These are phyloP conservation scores for Phyllachora maydis DNA, from an alignment of 2,329 filamentous ascomycete genomes.

Conservation along the genomic window DNA sequence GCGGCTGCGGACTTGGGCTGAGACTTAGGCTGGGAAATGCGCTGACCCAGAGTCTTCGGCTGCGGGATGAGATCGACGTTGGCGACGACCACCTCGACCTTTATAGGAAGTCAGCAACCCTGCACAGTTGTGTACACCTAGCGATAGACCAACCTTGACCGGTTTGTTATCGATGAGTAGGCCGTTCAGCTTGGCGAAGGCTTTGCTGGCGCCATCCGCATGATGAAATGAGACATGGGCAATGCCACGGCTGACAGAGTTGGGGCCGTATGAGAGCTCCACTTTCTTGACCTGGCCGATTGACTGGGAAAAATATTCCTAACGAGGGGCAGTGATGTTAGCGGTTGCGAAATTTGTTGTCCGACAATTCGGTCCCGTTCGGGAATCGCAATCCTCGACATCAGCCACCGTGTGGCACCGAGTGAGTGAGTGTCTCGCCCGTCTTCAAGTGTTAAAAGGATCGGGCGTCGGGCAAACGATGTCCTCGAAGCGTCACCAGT, in stretches of 20 bases:
- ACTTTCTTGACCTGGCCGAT: constrained; percentile 83
- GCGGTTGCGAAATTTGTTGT: too few relatives aligned
- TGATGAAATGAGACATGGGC: constrained; percentile 77
- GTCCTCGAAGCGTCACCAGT: too few relatives aligned
- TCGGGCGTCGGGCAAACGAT: too few relatives aligned
- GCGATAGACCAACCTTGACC: constrained; percentile 91
- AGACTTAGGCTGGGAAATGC: constrained; percentile 52
- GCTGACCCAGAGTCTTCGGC: constrained; percentile 58
- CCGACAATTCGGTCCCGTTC: too few relatives aligned
- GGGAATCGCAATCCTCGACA: too few relatives aligned
- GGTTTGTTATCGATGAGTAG: constrained; percentile 75
- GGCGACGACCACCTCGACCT: constrained; percentile 79
- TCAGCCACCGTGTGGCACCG: too few relatives aligned
- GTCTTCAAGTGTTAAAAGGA: too few relatives aligned
- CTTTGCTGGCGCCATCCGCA: constrained; percentile 64
- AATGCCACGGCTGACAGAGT: constrained; percentile 77
- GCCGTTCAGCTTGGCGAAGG: constrained; percentile 67
- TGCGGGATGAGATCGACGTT: constrained; percentile 46
- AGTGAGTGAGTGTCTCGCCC: too few relatives aligned
- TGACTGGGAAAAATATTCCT: constrained; percentile 90
- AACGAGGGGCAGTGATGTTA: too few relatives aligned
- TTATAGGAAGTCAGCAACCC: constrained; percentile 40
- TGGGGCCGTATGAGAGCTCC: constrained; percentile 80
- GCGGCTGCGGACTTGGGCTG: constrained; percentile 68
- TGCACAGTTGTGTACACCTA: constrained; percentile 7